phyloP scores from a whole-genome alignment of 441 rosid species.

The Eutrema salsugineum region DNA sequence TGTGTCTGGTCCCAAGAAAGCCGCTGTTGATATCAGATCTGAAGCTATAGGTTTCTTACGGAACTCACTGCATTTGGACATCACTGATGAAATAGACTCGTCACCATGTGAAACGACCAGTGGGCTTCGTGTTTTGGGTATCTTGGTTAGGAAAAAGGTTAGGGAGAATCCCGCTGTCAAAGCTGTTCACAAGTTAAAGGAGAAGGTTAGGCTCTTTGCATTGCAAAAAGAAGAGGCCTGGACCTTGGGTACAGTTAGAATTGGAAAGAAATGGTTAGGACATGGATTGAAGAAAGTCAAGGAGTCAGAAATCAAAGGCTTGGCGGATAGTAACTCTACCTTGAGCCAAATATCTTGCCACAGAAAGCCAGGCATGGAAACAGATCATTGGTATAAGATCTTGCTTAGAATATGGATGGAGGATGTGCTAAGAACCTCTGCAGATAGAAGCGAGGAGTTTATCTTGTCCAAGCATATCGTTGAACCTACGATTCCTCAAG shows the following conservation, averaged over 20 bases:
- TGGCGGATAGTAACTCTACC: conserved; percentile 62
- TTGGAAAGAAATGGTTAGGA: conserved; percentile 92
- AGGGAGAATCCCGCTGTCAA: conserved; percentile 63
- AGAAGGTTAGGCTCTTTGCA: conserved; percentile 67
- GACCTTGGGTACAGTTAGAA: conserved; percentile 68
- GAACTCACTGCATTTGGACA: conserved; percentile 49
- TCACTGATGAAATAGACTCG: conserved; percentile 42
- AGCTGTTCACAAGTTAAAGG: conserved; percentile 87
- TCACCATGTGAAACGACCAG: conserved; percentile 44
- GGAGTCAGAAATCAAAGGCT: conserved; percentile 87
- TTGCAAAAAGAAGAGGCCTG: conserved; percentile 82
- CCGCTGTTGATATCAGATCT: conserved; percentile 55
- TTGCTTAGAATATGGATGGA: conserved; percentile 84
- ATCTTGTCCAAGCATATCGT: conserved; percentile 67
- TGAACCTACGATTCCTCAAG: conserved; percentile 77
- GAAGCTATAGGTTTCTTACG: conserved; percentile 53
- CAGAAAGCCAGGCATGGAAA: conserved; percentile 88
- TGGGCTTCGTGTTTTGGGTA: conserved; percentile 68
- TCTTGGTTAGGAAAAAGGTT: conserved; percentile 52
- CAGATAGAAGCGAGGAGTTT: conserved; percentile 53
- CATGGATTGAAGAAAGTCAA: conserved; percentile 91
- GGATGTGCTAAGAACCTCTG: conserved; percentile 44
- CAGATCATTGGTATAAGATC: conserved; percentile 92
- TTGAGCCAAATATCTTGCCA: conserved; percentile 69
- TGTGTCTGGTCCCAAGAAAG: conserved; percentile 62